Conservation (phyloP, 2,329 filamentous ascomycete genomes). For the Penicillium sp. region DNA sequence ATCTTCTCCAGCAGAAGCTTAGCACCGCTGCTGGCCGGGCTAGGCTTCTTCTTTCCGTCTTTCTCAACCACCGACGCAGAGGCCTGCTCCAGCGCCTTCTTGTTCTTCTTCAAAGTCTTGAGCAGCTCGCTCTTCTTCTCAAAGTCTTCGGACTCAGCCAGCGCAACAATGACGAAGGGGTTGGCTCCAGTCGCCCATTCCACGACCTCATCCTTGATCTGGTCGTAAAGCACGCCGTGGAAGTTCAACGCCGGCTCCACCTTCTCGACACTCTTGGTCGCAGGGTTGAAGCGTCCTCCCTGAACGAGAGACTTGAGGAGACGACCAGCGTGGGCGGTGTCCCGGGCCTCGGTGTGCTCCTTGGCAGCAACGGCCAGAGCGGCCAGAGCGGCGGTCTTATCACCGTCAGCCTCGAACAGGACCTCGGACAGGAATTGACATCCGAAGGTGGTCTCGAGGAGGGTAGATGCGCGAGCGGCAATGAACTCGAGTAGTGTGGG, state of each 20-base stretch:
- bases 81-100: conserved; percentile 64
- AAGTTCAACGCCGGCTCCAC: conserved; percentile 79
- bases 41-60: conserved; percentile 33
- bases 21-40: conserved; percentile 49
- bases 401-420: conserved; percentile 72
- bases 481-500: conserved; percentile 75
- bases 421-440: conserved; percentile 84
- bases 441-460: conserved; percentile 77
- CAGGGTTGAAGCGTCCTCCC: conserved; percentile 81
- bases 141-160: conserved; percentile 76
- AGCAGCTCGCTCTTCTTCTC: conserved; percentile 65
- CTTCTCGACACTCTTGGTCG: conserved; percentile 68
- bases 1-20: conserved; percentile 42
- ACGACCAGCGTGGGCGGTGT: conserved; percentile 68
- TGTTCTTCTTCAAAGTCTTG: conserved; percentile 71
- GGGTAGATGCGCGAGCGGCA: conserved; percentile 63
- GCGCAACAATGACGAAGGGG: conserved; percentile 80
- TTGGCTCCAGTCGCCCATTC: conserved; percentile 85
- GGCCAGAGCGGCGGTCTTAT: conserved; percentile 72
- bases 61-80: conserved; percentile 57
- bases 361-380: conserved; percentile 59
- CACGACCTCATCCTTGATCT: conserved; percentile 73
- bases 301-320: conserved; percentile 91
- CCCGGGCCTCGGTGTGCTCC: conserved; percentile 54
- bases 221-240: conserved; percentile 74